Evolutionary conservation across 805 yeast genomes (phyloP), one percentile per base, ranked within the genome.

Genomic region (Saccharomyces paradoxus): DNA sequence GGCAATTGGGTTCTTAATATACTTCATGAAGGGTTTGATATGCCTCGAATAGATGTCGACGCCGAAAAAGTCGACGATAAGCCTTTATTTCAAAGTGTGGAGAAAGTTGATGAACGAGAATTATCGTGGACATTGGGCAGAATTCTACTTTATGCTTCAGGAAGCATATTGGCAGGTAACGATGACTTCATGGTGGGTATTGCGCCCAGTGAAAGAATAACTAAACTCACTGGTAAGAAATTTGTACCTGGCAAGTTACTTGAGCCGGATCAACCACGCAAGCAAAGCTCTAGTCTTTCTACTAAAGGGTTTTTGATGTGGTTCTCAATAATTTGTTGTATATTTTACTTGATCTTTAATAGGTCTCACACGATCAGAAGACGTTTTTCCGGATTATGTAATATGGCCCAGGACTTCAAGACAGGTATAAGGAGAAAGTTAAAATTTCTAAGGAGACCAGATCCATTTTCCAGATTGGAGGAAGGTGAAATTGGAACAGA

Each of bases 101-200:
- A 85, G 53, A 77, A 83, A 17, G 81, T 94, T 31, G 79, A 88
- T 56, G 97, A 95, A 1, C 81, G 83, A 4, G 99, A 94, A 60
- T 74, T 94, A 17, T 87, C 97, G 0, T 94, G 99, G 99, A 92
- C 98, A 0, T 68, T 94, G 37, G 99, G 99, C 4, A 85, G 87
- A 63, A 89, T 91, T 28, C 67, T 94, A 3, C 68, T 92, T 12
- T 88, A 83, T 67, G 97, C 96, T 0, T 83, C 96, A 0, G 81
- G 91, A 14, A 83, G 82, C 58, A 76, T 88, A 6, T 31, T 50
- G 8, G 54, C 56, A 4, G 64, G 63, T 12, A 27, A 51, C n/a
- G 41, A 48, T 2, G 55, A 51, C 21, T 46, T 28, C 2, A 46
- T 50, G 2, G 67, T 68, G 3, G 74, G 73, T 4, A 57, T 69